Conservation (phyloP, 2,329 filamentous ascomycete genomes). For the Myriosclerotinia duriaeana region DNA sequence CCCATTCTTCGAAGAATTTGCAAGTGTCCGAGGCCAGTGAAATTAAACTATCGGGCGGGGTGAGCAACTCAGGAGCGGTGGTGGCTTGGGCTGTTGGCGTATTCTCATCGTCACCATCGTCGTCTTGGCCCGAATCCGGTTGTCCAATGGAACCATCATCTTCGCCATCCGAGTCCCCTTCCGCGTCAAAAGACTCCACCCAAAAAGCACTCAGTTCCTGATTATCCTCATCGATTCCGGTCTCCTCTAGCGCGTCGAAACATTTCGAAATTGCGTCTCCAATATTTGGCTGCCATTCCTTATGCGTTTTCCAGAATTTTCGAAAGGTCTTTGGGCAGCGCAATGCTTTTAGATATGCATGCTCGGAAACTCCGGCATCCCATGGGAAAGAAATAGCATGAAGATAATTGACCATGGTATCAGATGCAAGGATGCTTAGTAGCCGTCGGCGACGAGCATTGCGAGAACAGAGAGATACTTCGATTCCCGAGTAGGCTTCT, state of each 20-base stretch:
- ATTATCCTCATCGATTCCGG: constrained; percentile 26
- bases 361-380: background rate
- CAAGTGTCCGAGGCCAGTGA: background rate
- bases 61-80: background rate
- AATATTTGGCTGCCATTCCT: constrained; percentile 20
- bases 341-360: constrained; percentile 19
- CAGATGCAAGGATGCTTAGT: constrained; percentile 23
- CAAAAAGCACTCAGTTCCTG: constrained; percentile 26
- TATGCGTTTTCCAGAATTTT: constrained; percentile 23
- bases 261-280: constrained; percentile 27
- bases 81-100: background rate
- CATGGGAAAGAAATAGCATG: background rate
- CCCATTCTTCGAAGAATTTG: constrained; percentile 17
- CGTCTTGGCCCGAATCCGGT: background rate
- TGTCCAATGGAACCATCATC: constrained; percentile 4
- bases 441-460: constrained; percentile 26
- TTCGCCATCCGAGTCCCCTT: constrained; percentile 26
- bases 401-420: constrained; percentile 27
- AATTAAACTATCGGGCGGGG: background rate
- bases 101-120: background rate
- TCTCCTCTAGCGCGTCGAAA: constrained; percentile 25
- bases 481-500: constrained; percentile 26
- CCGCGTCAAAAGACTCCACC: constrained; percentile 26
- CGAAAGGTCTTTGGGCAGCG: constrained; percentile 23
- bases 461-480: constrained; percentile 28